Percentiles rank a stretch among this genome's conserved stretches.
Conservation (phyloP, 75 land plant genomes). For the Gnetum montanum region DNA sequence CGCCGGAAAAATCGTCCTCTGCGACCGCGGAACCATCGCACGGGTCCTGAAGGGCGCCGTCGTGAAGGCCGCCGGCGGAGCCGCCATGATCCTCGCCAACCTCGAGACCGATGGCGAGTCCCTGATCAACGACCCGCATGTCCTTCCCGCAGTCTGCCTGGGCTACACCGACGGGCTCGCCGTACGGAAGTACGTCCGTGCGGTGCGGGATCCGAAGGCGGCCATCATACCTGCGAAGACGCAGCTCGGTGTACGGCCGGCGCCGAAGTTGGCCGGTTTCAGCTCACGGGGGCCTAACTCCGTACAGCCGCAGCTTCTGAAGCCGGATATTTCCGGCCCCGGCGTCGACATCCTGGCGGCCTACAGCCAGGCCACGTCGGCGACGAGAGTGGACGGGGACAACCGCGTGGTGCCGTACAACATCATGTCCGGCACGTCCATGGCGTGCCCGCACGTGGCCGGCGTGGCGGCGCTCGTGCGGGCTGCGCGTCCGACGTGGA, state of each 20-base stretch:
- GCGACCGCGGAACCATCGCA: conserved; percentile 44
- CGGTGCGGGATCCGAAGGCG: conserved; percentile 33
- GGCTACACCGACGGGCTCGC: conserved; percentile 5
- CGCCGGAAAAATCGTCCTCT: conserved; percentile 68
- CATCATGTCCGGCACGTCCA: too few relatives aligned
- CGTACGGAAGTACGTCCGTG: conserved; percentile 42
- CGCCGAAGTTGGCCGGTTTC: conserved; percentile 69
- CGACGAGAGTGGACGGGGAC: too few relatives aligned
- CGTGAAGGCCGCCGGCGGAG: conserved; percentile 62
- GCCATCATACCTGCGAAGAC: conserved; percentile 41
- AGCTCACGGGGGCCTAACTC: conserved; percentile 62
- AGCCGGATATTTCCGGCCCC: conserved; percentile 37
- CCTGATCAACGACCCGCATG: conserved; percentile 5
- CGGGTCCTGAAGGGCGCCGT: conserved; percentile 45
- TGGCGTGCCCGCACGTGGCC: too few relatives aligned
- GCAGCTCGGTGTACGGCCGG: conserved; percentile 30
- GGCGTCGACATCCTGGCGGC: too few relatives aligned
- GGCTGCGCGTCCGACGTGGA: too few relatives aligned
- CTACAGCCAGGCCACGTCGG: too few relatives aligned
- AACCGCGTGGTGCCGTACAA: too few relatives aligned
- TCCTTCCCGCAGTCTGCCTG: conserved; percentile 13
- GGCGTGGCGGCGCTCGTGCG: too few relatives aligned
- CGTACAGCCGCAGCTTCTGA: conserved; percentile 54
- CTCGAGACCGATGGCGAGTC: conserved; percentile 17
- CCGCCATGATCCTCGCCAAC: conserved; percentile 49